Base-by-base conservation (phyloP, 106 monocot genomes). In the Alisma plantagoaquatica region DNA sequence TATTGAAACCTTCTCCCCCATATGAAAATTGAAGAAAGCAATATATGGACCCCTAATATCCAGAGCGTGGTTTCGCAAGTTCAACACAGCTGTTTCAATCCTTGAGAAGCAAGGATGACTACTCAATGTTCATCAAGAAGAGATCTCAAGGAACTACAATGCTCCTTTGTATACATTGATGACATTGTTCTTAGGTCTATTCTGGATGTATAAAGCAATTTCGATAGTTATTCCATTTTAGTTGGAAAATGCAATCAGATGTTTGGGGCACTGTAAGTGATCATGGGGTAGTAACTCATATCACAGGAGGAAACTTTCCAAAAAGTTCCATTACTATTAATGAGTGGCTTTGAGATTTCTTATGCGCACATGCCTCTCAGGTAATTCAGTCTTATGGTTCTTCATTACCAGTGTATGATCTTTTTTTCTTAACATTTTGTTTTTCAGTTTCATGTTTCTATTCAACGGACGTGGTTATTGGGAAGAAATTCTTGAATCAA, bases 321-420 rank as follows among this genome's bases (percentile, higher is more conserved):
- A 6, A 38, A 7, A 38, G 35, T 38, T 38, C 35, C 14, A 38
- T 38, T 38, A 38, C 35, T 38, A 38, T 38, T 38, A 38, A 14
- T 38, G 35, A 14, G 35, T 38, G 35, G 14, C 35, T 38, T 38
- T 14, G 35, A 38, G 8, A 8, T 51, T 51, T 51, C 50, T 51
- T 51, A 51, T 51, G 50, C 7, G 50, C 24, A 51, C 50, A 51
- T 7, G 50, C 50, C 23, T 51, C 50, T 51, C 25, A 51, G 50
- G 50, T 51, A 51, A 51, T 51, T 51, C 23, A 51, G 21, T 51
- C 50, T 51, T 51, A 51, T 51, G 24, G 50, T 51, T 51, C 50
- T 51, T 51, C 50, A 51, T 51, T 51, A 24, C 27, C 50, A 16
- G n/a, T 16, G 23, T 51, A n/a, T 46, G 4, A 46, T 46, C 15